Base-by-base conservation (phyloP, 169 alveolate species). In the Cryptosporidium felis region DNA sequence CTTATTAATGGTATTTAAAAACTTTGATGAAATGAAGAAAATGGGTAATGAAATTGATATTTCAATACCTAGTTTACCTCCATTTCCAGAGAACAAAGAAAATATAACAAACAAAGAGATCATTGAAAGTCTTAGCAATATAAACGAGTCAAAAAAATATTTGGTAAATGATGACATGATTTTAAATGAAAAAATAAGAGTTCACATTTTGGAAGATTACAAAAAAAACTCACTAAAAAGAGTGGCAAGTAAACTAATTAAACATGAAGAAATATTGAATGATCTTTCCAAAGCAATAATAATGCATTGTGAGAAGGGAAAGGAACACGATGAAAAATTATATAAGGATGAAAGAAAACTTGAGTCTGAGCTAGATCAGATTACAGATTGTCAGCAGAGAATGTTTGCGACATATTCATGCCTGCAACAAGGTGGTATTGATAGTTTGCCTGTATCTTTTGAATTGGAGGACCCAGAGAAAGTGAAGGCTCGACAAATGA, bases 391-490 rank as follows among this genome's bases (percentile, higher is more conserved):
- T 32, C 85, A 74, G 56, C 85, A 74, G 41, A 74, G 67, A 56
- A 74, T 74, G 85, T 74, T 74, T 34, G 85, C 85, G n/a, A 74
- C 85, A 0, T 74, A 74, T 74, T 74, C 85, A 30, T 74, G 85
- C 28, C 38, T 74, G 10, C 85, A 74, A 36, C 85, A 74, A 36
- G 85, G 85, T 53, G 85, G 85, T 41, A 74, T 74, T 32, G 85
- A 74, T 38, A 74, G 85, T 23, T 53, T 74, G 5, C 85, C 85
- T n/a, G 85, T 74, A 12, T 74, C 85, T 53, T 74, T 74, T 51
- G 85, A 74, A 53, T 23, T 74, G 28, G 85, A 74, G 26, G 85
- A 74, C n/a, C 85, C 85, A 18, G 85, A 56, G 14, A 49, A 74
- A 56, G 42, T 74, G 2, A 74, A 56, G 34, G 34, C 45, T 5